A percentile compares a stretch with the other conserved stretches of the same genome.
These are phyloP conservation scores for Aspergillus tanneri DNA, from an alignment of 2,329 filamentous ascomycete genomes.

Conservation along the genomic window DNA sequence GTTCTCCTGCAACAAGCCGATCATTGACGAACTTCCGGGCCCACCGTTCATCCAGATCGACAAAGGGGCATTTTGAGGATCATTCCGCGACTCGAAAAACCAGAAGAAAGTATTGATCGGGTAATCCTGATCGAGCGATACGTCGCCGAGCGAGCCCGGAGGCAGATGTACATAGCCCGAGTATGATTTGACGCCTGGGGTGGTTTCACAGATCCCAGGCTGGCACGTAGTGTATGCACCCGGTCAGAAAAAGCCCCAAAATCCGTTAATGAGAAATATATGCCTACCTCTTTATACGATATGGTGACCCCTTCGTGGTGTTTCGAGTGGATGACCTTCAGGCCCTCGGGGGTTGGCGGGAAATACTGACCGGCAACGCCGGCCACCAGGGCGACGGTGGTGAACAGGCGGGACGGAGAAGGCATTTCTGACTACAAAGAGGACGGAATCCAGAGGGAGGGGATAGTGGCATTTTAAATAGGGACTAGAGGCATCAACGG, in stretches of 20 bases:
- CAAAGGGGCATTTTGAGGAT: conserved; percentile 55
- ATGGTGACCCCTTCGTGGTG: conserved; percentile 46
- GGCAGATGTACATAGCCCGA: conserved; percentile 61
- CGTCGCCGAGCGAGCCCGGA: conserved; percentile 42
- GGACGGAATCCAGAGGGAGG: neutral
- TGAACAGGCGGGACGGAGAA: conserved; percentile 10
- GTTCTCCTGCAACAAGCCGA: conserved; percentile 55
- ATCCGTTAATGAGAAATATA: neutral
- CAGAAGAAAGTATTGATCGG: conserved; percentile 65
- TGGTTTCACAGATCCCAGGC: conserved; percentile 57
- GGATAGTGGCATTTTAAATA: neutral
- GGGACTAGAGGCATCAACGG: too few species aligned
- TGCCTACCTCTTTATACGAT: conserved; percentile 47
- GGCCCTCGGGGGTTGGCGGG: conserved; percentile 42
- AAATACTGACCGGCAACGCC: conserved; percentile 37
- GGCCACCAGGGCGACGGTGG: conserved; percentile 20
- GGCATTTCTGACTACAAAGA: conserved; percentile 10
- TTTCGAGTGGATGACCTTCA: conserved; percentile 45
- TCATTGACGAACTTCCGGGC: conserved; percentile 59
- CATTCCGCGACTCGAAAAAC: conserved; percentile 60
- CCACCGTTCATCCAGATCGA: conserved; percentile 64
- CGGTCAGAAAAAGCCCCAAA: neutral
- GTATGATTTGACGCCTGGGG: conserved; percentile 56
- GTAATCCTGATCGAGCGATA: conserved; percentile 51
- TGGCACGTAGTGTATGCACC: too few species aligned